Evolutionary conservation across 768 basidiomycete species (phyloP).

Genomic region (Collybia sordida): DNA sequence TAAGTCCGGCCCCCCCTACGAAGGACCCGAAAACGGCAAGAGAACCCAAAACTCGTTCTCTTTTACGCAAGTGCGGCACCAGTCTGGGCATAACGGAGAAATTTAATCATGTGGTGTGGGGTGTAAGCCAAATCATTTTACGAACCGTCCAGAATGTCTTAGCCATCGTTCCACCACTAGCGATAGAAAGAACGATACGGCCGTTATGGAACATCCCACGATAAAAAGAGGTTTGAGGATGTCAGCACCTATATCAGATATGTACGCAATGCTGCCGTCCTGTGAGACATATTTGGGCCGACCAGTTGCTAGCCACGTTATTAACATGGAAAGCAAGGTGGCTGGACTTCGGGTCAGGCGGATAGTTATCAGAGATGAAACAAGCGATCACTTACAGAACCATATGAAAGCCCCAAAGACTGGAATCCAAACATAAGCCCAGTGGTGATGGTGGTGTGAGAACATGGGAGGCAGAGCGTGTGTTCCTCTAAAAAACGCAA

Average conservation of each 20-base stretch:
- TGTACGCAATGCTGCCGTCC: conserved; percentile 64
- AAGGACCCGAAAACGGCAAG: conserved; percentile 63
- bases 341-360: conserved; percentile 24
- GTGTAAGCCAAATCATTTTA: conserved; percentile 1
- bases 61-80: conserved; percentile 53
- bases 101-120: background rate
- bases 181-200: conserved; percentile 57
- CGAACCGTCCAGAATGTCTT: conserved; percentile 61
- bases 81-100: conserved; percentile 35
- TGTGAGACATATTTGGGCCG: conserved; percentile 57
- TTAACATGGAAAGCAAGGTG: conserved; percentile 66
- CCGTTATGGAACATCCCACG: conserved; percentile 62
- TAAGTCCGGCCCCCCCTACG: conserved; percentile 64
- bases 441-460: conserved; percentile 37
- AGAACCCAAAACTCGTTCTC: conserved; percentile 53
- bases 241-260: conserved; percentile 77
- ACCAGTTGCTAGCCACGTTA: conserved; percentile 70
- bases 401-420: conserved; percentile 59
- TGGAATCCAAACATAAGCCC: conserved; percentile 68
- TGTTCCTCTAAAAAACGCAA: too few species aligned
- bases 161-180: conserved; percentile 63
- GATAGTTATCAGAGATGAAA: background rate
- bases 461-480: conserved; percentile 14
- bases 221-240: conserved; percentile 77
- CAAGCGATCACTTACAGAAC: conserved; percentile 46